These are phyloP conservation scores for Avena eriantha DNA, from an alignment of 176 grass and related monocot species.

Conservation along the genomic window DNA sequence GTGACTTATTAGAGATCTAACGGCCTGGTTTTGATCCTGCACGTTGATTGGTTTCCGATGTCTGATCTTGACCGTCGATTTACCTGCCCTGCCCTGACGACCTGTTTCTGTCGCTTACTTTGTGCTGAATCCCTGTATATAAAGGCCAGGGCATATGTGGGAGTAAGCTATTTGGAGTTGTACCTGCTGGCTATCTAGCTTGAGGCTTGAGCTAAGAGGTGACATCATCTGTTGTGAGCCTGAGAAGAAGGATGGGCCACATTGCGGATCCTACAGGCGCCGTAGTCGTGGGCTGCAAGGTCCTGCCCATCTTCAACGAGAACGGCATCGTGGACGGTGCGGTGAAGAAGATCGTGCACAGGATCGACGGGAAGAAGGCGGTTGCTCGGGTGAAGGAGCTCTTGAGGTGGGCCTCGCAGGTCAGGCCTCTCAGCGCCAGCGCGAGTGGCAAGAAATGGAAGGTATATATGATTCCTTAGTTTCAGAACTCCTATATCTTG, in stretches of 20 bases:
- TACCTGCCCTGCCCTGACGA: background rate
- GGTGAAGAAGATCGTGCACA: slow-evolving; percentile 51
- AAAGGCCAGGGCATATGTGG: background rate
- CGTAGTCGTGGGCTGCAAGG: slow-evolving; percentile 56
- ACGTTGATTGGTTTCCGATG: background rate
- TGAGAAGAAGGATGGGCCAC: slow-evolving; percentile 41
- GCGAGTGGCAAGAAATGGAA: slow-evolving; percentile 53
- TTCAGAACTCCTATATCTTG: background rate
- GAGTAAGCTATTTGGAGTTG: slow-evolving; percentile 41
- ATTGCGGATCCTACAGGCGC: slow-evolving; percentile 39
- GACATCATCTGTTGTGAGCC: background rate
- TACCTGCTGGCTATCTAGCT: background rate
- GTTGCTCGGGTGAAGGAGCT: slow-evolving; percentile 61
- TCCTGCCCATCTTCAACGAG: slow-evolving; percentile 52
- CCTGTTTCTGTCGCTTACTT: background rate
- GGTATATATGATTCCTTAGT: slow-evolving; percentile 30
- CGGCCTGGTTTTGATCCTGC: background rate
- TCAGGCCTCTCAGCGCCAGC: slow-evolving; percentile 28
- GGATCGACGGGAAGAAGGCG: slow-evolving; percentile 55
- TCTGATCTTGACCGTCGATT: slow-evolving; percentile 19
- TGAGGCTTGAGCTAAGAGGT: background rate
- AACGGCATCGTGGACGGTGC: slow-evolving; percentile 42
- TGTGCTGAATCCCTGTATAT: slow-evolving; percentile 14
- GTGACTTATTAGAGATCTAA: background rate
- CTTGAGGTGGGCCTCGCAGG: slow-evolving; percentile 49